Evolutionary conservation across 176 grass and related monocot genomes (phyloP).

Genomic region (Neostapfia colusana): DNA sequence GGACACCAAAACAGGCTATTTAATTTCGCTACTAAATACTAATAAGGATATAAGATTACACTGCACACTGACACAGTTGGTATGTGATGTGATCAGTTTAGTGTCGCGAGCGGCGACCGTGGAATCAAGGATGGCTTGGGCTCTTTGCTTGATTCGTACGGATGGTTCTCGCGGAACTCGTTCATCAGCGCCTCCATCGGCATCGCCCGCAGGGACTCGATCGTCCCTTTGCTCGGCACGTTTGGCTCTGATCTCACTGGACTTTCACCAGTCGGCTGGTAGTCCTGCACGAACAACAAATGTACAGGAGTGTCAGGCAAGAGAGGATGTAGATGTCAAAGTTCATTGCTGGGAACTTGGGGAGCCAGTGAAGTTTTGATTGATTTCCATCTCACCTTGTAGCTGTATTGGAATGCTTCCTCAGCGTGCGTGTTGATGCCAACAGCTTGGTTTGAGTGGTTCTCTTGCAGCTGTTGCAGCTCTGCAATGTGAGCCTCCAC

Average conservation of each 20-base stretch:
- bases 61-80: no score
- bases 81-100: slow-evolving; percentile 75
- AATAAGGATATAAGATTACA: slow-evolving; percentile 71
- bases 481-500: slow-evolving; percentile 51
- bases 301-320: neutral
- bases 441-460: slow-evolving; percentile 50
- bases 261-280: slow-evolving; percentile 76
- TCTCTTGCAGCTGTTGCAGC: slow-evolving; percentile 53
- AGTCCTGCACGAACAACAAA: slow-evolving; percentile 53
- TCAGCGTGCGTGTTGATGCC: slow-evolving; percentile 68
- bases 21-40: slow-evolving; percentile 12
- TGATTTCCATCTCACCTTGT: slow-evolving; percentile 46
- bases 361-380: neutral
- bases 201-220: slow-evolving; percentile 87
- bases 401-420: slow-evolving; percentile 53
- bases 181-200: slow-evolving; percentile 69
- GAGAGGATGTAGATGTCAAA: no score
- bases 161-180: slow-evolving; percentile 92
- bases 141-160: slow-evolving; percentile 71
- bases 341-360: neutral
- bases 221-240: slow-evolving; percentile 69
- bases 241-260: slow-evolving; percentile 61
- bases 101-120: slow-evolving; percentile 72
- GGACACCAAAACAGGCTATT: slow-evolving; percentile 24
- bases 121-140: slow-evolving; percentile 67